Percentiles rank a stretch among this genome's conserved stretches.
These are phyloP conservation scores for Cyathus striatus DNA, from an alignment of 768 basidiomycete genomes.

Conservation along the genomic window DNA sequence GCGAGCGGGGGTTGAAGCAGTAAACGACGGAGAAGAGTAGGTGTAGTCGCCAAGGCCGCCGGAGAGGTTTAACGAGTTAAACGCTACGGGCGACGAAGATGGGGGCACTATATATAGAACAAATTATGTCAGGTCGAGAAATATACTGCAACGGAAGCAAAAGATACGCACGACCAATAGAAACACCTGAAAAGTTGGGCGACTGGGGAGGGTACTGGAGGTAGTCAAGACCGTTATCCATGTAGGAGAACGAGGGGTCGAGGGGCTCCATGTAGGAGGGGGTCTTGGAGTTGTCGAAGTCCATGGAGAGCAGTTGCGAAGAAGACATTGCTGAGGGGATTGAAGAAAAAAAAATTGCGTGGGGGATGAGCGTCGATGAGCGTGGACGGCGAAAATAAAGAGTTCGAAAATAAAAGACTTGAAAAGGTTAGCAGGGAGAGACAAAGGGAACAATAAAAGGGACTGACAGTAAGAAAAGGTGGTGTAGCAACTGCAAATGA, in stretches of 20 bases:
- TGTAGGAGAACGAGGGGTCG: conserved; percentile 42
- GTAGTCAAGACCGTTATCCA: conserved; percentile 53
- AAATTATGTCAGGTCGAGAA: conserved; percentile 8
- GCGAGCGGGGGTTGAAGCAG: conserved; percentile 50
- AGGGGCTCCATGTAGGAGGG: conserved; percentile 42
- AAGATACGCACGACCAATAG: conserved; percentile 55
- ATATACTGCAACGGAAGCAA: conserved; percentile 2
- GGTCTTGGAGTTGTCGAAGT: conserved; percentile 45
- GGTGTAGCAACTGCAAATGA: conserved; percentile 5
- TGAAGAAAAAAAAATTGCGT: conserved; percentile 23
- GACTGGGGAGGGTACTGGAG: conserved; percentile 67
- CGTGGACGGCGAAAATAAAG: conserved; percentile 21
- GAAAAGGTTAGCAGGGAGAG: conserved; percentile 25
- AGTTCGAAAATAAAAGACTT: conserved; percentile 19
- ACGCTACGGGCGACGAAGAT: conserved; percentile 58
- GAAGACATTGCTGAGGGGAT: conserved; percentile 26
- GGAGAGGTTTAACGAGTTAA: conserved; percentile 55
- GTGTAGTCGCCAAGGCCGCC: conserved; percentile 49
- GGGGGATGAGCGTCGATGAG: conserved; percentile 14
- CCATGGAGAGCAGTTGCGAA: conserved; percentile 33
- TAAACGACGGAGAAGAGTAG: conserved; percentile 49
- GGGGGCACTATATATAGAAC: conserved; percentile 40
- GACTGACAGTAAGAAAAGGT: conserved; percentile 13
- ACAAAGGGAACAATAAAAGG: conserved; percentile 27
- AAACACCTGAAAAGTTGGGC: conserved; percentile 51